phyloP scores from a whole-genome alignment of 1,284 basidiomycete genomes.

The Malassezia sympodialis region DNA sequence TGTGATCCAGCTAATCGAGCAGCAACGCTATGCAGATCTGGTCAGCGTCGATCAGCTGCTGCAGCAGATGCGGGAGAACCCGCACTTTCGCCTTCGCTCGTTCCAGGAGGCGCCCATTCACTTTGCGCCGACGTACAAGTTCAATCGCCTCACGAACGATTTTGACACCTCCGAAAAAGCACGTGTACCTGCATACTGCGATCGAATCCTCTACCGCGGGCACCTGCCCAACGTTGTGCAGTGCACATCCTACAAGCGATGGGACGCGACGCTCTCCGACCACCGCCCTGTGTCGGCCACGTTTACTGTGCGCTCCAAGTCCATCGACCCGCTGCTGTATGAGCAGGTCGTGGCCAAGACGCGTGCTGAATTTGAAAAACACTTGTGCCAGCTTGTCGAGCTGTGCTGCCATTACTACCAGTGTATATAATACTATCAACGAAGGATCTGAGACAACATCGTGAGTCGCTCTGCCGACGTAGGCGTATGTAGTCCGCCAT shows the following conservation, averaged over 20 bases:
- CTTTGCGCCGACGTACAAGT: slow-evolving; percentile 82
- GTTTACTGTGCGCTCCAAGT: slow-evolving; percentile 23
- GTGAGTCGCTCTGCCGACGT: not conserved
- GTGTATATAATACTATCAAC: slow-evolving; percentile 6
- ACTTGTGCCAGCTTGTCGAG: not conserved
- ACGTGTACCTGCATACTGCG: slow-evolving; percentile 88
- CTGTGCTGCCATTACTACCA: not conserved
- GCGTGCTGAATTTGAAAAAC: not conserved
- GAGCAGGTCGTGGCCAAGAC: not conserved
- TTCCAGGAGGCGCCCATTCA: slow-evolving; percentile 62
- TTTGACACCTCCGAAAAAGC: slow-evolving; percentile 83
- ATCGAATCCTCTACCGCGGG: slow-evolving; percentile 70
- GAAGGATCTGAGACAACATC: not conserved
- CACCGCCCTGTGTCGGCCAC: slow-evolving; percentile 44
- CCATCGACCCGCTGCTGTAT: slow-evolving; percentile 12
- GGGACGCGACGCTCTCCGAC: slow-evolving; percentile 46
- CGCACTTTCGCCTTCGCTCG: slow-evolving; percentile 68
- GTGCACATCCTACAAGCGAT: slow-evolving; percentile 37
- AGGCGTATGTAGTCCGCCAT: slow-evolving; percentile 1
- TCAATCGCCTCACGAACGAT: slow-evolving; percentile 62
- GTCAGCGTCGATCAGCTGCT: slow-evolving; percentile 74
- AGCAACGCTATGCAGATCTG: slow-evolving; percentile 60
- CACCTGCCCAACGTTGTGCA: slow-evolving; percentile 56
- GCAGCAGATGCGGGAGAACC: slow-evolving; percentile 76
- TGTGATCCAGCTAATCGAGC: slow-evolving; percentile 61